phyloP scores from a whole-genome alignment of 768 basidiomycete species.

The Tylopilus intermedius region DNA sequence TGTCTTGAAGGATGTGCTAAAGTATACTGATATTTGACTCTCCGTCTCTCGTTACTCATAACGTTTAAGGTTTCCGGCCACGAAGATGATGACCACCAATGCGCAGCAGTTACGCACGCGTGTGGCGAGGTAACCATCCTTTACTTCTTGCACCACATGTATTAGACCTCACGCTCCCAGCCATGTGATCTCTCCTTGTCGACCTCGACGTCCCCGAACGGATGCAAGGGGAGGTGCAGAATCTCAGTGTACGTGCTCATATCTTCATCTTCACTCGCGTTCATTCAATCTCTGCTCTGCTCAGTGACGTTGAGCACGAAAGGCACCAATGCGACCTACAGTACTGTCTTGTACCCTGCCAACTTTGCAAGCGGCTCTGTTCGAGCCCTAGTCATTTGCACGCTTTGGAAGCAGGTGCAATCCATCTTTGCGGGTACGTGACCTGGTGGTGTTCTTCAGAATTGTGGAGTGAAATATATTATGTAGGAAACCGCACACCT shows the following conservation, averaged over 20 bases:
- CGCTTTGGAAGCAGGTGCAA: conserved; percentile 33
- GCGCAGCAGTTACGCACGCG: conserved; percentile 46
- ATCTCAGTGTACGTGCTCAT: conserved; percentile 35
- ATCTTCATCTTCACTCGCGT: not conserved
- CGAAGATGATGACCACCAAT: conserved; percentile 45
- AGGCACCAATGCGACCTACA: conserved; percentile 46
- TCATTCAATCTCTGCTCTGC: not conserved
- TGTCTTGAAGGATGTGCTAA: conserved; percentile 51
- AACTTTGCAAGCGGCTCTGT: conserved; percentile 53
- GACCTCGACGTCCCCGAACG: conserved; percentile 14
- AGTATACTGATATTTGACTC: conserved; percentile 26
- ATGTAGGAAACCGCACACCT: conserved; percentile 44
- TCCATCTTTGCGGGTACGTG: conserved; percentile 57
- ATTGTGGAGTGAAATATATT: conserved; percentile 7
- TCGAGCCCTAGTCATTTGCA: conserved; percentile 47
- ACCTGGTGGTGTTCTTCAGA: not conserved
- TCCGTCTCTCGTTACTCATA: not conserved
- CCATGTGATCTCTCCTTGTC: conserved; percentile 38
- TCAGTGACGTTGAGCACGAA: conserved; percentile 43
- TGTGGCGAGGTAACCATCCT: conserved; percentile 45
- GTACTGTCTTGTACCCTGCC: conserved; percentile 50
- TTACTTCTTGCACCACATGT: not conserved
- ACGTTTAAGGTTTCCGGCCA: conserved; percentile 41
- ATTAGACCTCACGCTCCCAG: conserved; percentile 23
- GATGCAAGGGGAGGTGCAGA: conserved; percentile 38